Evolutionary conservation across 2,329 filamentous ascomycete species (phyloP), one percentile per base, ranked within the genome.

Genomic region (Canariomyces notabilis): DNA sequence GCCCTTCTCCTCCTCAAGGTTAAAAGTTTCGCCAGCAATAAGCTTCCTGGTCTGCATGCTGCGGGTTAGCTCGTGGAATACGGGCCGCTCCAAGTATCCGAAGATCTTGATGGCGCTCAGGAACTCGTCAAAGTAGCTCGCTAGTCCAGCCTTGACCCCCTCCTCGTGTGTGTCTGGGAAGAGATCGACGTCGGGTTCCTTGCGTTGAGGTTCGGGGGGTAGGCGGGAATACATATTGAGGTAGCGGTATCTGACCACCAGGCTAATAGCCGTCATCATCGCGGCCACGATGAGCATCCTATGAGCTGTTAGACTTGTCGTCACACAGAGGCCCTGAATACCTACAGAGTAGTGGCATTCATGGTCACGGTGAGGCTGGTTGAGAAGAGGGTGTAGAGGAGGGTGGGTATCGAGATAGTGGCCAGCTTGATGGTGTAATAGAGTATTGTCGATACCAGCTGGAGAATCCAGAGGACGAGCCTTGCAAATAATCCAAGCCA

Each of bases 31-130:
- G 22, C 93, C 93, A 5, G 93, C 91, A 59, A 97, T 94, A 40
- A 98, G 75, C 67, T 96, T 96, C 58, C 89, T 78, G 16, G 94
- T 98, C 70, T 98, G 93, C 93, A 98, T 98, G 49, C 90, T 96
- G 49, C 93, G 77, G 0, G 93, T 98, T 58, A 98, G 78, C 67
- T 98, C 93, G 61, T 98, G 94, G 61, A 98, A 98, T 34, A 98
- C 93, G 0, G 93, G 89, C 20, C 93, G 82, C 64, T 98, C 93
- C 35, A 98, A 73, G 62, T 97, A 98, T 7, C 93, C 93, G 68
- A 98, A 98, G 48, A 98, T 93, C 67, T 97, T 98, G 71, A 98
- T 98, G 22, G 94, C 93, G 63, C 90, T 97, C 18, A 98, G 73
- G 59, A 98, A 98, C 65, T 98, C 94, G 67, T 98, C 93, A 20